Conservation (phyloP, 1,284 basidiomycete genomes). For the Gymnopus androsaceus region DNA sequence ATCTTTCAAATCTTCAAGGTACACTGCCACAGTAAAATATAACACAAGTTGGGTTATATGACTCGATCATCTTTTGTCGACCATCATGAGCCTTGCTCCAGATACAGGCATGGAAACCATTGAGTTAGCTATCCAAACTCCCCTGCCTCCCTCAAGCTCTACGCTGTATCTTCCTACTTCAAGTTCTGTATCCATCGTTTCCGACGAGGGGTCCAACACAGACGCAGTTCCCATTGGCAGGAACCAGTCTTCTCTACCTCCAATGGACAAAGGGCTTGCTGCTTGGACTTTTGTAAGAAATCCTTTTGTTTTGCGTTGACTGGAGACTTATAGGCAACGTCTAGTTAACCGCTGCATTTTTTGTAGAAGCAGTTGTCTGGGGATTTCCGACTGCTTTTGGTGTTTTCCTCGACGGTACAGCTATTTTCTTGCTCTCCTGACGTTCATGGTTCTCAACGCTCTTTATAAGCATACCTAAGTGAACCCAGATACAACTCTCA, state of each 20-base stretch:
- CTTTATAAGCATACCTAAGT: constrained; percentile 25
- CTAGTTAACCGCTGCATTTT: constrained; percentile 36
- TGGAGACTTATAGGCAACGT: constrained; percentile 1
- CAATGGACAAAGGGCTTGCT: constrained; percentile 33
- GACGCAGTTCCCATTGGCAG: background rate
- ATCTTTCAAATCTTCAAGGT: background rate
- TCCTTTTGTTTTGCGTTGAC: background rate
- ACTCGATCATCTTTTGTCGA: background rate
- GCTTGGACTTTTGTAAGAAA: constrained; percentile 36
- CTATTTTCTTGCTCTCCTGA: too few relatives aligned
- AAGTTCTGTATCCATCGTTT: background rate
- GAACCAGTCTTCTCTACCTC: constrained; percentile 27
- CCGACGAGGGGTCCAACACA: background rate
- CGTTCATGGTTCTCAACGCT: too few relatives aligned
- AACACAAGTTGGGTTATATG: background rate
- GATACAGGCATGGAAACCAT: background rate
- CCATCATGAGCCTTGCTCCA: background rate
- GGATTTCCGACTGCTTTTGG: constrained; percentile 38
- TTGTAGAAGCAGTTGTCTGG: constrained; percentile 44
- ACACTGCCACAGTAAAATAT: background rate
- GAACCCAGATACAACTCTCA: constrained; percentile 8
- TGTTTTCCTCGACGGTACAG: constrained; percentile 31
- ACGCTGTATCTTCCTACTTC: background rate
- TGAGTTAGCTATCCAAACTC: background rate
- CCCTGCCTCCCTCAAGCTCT: background rate